Evolutionary conservation across 2,329 filamentous ascomycete species (phyloP).

Genomic region (Fusarium haematococcum): DNA sequence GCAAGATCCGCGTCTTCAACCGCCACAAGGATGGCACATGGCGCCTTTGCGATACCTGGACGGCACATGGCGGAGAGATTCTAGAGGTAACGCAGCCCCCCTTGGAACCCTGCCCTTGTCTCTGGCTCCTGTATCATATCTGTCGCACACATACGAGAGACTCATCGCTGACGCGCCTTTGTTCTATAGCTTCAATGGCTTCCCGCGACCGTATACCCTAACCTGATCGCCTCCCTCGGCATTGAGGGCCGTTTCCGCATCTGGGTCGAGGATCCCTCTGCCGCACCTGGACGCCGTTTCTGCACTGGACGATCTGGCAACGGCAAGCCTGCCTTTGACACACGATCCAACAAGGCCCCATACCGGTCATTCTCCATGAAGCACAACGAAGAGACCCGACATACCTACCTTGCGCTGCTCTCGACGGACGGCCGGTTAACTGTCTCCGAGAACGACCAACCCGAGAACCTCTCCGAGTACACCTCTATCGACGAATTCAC

Average conservation of each 20-base stretch:
- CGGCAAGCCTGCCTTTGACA: constrained; percentile 66
- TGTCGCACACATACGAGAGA: constrained; percentile 19
- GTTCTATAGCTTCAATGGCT: constrained; percentile 85
- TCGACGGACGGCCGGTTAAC: constrained; percentile 84
- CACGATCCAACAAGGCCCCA: constrained; percentile 66
- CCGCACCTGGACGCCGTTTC: constrained; percentile 85
- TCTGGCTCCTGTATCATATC: constrained; percentile 21
- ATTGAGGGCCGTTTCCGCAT: constrained; percentile 91
- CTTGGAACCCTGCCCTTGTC: constrained; percentile 35
- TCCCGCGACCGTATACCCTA: constrained; percentile 85
- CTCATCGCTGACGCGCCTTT: constrained; percentile 17
- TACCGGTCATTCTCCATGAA: constrained; percentile 90
- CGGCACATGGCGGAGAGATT: constrained; percentile 90
- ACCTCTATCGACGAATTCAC: constrained; percentile 79
- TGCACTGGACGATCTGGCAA: constrained; percentile 66
- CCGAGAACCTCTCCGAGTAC: constrained; percentile 84
- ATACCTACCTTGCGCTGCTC: constrained; percentile 88
- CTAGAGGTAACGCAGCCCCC: constrained; percentile 72
- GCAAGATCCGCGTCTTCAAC: constrained; percentile 92
- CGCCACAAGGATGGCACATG: constrained; percentile 81
- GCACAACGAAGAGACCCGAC: constrained; percentile 79
- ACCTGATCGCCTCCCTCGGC: constrained; percentile 87
- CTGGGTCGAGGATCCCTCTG: constrained; percentile 90
- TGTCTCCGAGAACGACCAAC: constrained; percentile 86
- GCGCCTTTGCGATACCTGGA: constrained; percentile 88